These are phyloP conservation scores for Saccharomycopsis capsularis DNA, from an alignment of 805 yeast species.

Conservation along the genomic window DNA sequence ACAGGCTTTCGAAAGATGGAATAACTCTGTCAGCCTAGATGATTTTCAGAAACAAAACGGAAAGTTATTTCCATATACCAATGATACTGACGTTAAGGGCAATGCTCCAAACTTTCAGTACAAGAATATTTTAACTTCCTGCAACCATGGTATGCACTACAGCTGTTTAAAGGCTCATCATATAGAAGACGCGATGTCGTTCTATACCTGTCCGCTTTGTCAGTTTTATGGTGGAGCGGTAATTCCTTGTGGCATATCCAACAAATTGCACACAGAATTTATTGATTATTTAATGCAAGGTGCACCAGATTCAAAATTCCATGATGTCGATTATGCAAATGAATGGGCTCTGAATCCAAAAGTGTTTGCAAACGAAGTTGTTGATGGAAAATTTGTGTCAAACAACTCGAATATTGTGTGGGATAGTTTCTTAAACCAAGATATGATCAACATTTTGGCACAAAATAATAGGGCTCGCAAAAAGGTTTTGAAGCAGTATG, in stretches of 20 bases:
- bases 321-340: background rate
- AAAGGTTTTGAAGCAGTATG: background rate
- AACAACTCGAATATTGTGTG: background rate
- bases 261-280: background rate
- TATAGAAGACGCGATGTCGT: background rate
- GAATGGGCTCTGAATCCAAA: background rate
- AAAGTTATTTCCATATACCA: background rate
- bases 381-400: background rate
- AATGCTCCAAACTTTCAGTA: background rate
- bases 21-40: slow-evolving; percentile 21
- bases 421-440: background rate
- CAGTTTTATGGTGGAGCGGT: slow-evolving; percentile 8
- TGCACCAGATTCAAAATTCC: too few relatives aligned
- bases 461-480: background rate
- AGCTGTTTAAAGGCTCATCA: slow-evolving; percentile 5
- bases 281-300: background rate
- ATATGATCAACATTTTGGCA: slow-evolving; percentile 1
- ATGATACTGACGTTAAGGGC: background rate
- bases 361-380: background rate
- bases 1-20: slow-evolving; percentile 11
- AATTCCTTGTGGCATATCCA: slow-evolving; percentile 9
- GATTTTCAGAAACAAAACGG: background rate
- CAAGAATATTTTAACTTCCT: slow-evolving; percentile 5
- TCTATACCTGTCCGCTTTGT: slow-evolving; percentile 17
- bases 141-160: slow-evolving; percentile 20